Base-by-base conservation (phyloP, 805 yeast genomes). In the Hermanozyma aechmeae region DNA sequence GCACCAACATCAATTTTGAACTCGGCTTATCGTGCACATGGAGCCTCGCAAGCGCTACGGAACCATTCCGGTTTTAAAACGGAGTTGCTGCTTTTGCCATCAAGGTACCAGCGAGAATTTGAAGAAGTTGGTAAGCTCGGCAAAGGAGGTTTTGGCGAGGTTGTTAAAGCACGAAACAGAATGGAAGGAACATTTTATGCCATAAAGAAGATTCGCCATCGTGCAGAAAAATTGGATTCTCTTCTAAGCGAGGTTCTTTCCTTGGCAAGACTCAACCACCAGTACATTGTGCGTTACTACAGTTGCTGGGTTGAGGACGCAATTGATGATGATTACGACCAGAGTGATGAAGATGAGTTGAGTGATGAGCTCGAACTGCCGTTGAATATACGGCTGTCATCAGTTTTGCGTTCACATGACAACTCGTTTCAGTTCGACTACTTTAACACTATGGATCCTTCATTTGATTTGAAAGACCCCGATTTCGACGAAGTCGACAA, bases 271-370 rank as follows among this genome's bases (percentile, higher is more conserved):
- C 63, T 92, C 30, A 89, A 87, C 43, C 96, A 92, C 48, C 96
- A 87, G 49, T 89, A 85, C 51, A 96, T 92, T 23, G 98, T 92
- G 3, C 62, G 99, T 32, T 92, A 92, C 54, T 92, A 83, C 55
- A 94, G 96, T 3, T 95, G 96, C 0, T 92, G 99, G 99, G 71
- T 89, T 4, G 96, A 87, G 48, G 93, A 84, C n/a, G n/a, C n/a
- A 31, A 78, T 76, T 16, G 43, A 48, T 15, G 41, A 44, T 1
- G 34, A 33, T 10, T 24, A 22, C 8, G 27, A 28, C 6, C 35
- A 33, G 4, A 35, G 35, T 3, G 45, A 43, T 3, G 46, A 37
- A 3, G 43, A 35, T 1, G 48, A 39, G 4, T 29, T 41, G 14
- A 40, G 32, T 5, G 44, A 38, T 13, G 43, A 34, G 2, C 46